Evolutionary conservation across 805 yeast genomes (phyloP).

Genomic region (Candida glaebosa): DNA sequence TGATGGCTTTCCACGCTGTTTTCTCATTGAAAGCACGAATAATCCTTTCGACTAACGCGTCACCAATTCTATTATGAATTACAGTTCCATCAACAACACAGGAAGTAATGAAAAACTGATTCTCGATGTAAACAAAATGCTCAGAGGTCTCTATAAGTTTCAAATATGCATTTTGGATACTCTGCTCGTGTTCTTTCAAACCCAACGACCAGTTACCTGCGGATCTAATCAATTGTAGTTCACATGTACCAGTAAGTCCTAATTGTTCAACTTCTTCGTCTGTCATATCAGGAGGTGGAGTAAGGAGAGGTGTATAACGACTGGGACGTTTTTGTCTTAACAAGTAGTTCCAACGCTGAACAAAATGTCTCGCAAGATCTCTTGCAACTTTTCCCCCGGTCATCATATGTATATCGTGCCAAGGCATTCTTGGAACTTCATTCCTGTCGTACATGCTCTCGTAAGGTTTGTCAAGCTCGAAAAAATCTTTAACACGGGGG

Average conservation of each 20-base stretch:
- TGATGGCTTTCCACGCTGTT: conserved; percentile 83
- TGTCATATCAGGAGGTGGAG: conserved; percentile 89
- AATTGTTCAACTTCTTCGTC: conserved; percentile 62
- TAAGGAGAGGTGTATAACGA: conserved; percentile 82
- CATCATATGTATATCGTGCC: conserved; percentile 99
- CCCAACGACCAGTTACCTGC: conserved; percentile 95
- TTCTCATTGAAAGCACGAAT: conserved; percentile 79
- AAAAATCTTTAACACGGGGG: conserved; percentile 88
- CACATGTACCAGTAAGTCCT: conserved; percentile 80
- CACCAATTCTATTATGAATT: conserved; percentile 87
- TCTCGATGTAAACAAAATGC: conserved; percentile 91
- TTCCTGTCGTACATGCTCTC: conserved; percentile 89
- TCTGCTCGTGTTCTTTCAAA: conserved; percentile 74
- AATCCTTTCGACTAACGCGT: conserved; percentile 95
- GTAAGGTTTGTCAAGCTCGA: conserved; percentile 75
- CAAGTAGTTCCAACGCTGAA: conserved; percentile 95
- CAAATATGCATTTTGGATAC: conserved; percentile 90
- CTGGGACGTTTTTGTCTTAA: conserved; percentile 93
- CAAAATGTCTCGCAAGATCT: conserved; percentile 89
- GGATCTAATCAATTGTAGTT: conserved; percentile 84
- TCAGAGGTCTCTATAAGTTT: conserved; percentile 88
- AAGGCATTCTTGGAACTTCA: conserved; percentile 90
- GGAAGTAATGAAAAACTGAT: conserved; percentile 92
- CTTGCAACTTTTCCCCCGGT: conserved; percentile 92
- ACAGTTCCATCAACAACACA: conserved; percentile 79